A percentile compares a stretch with the other conserved stretches of the same genome.
Conservation (phyloP, 1,284 basidiomycete species). For the Papiliotrema laurentii region DNA sequence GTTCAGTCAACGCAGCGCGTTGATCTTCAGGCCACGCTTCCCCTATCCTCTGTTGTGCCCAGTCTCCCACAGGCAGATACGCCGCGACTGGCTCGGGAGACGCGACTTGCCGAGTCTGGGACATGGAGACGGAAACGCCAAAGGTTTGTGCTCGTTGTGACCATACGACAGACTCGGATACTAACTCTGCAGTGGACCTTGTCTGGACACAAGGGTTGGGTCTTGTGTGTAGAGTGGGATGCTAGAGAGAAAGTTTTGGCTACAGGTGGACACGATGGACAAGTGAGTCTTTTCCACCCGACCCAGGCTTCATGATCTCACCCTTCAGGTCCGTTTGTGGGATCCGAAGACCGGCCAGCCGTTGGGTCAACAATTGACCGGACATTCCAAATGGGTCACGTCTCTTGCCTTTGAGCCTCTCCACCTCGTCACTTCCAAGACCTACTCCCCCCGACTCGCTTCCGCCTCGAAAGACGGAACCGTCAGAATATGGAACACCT, state of each 20-base stretch:
- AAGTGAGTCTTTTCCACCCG: slow-evolving; percentile 54
- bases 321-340: slow-evolving; percentile 81
- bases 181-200: slow-evolving; percentile 58
- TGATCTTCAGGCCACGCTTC: slow-evolving; percentile 69
- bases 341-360: slow-evolving; percentile 82
- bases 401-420: slow-evolving; percentile 96
- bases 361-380: slow-evolving; percentile 76
- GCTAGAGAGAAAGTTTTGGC: slow-evolving; percentile 82
- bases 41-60: slow-evolving; percentile 90
- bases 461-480: slow-evolving; percentile 95
- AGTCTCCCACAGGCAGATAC: slow-evolving; percentile 85
- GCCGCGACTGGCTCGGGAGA: slow-evolving; percentile 96
- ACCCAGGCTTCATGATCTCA: neutral
- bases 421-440: slow-evolving; percentile 62
- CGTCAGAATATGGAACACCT: slow-evolving; percentile 85
- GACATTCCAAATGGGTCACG: slow-evolving; percentile 96
- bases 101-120: slow-evolving; percentile 89
- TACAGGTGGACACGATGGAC: slow-evolving; percentile 86
- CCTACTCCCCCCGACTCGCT: slow-evolving; percentile 74
- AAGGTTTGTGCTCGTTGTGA: slow-evolving; percentile 47
- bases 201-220: slow-evolving; percentile 88
- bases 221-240: slow-evolving; percentile 96
- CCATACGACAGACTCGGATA: neutral
- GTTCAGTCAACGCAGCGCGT: neutral
- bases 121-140: slow-evolving; percentile 88